A percentile compares a stretch with the other conserved stretches of the same genome.
Conservation (phyloP, 768 basidiomycete genomes). For the Leucosporidium creatinivorum region DNA sequence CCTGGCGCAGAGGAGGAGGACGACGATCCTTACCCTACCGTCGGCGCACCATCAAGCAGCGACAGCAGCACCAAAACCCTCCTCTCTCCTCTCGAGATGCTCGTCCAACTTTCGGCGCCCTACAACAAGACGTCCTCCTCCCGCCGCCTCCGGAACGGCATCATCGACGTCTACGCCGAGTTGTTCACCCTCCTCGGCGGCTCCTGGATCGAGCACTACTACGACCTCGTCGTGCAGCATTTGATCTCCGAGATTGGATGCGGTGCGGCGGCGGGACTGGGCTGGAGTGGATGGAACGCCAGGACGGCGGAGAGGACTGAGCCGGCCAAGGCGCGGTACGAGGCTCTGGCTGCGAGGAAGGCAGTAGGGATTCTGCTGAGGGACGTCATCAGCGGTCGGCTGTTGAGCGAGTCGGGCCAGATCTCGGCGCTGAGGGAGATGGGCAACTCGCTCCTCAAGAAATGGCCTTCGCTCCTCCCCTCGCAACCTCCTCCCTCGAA, state of each 20-base stretch:
- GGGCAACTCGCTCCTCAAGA: conserved; percentile 68
- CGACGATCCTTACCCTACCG: conserved; percentile 51
- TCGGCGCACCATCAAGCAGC: conserved; percentile 45
- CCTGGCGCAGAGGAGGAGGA: conserved; percentile 43
- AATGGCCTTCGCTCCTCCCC: conserved; percentile 90
- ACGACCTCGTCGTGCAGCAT: conserved; percentile 68
- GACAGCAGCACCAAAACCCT: conserved; percentile 61
- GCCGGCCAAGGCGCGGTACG: conserved; percentile 56
- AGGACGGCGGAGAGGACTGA: conserved; percentile 38
- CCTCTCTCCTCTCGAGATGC: conserved; percentile 68
- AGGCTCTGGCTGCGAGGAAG: conserved; percentile 62
- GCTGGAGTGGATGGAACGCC: conserved; percentile 29
- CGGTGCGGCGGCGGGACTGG: conserved; percentile 25
- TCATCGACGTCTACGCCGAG: conserved; percentile 81
- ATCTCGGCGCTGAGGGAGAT: conserved; percentile 84
- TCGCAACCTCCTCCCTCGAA: conserved; percentile 65
- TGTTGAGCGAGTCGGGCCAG: conserved; percentile 89
- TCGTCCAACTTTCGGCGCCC: conserved; percentile 64
- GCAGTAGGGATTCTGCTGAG: conserved; percentile 69
- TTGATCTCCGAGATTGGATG: conserved; percentile 44
- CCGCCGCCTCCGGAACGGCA: conserved; percentile 68
- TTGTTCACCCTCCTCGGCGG: conserved; percentile 68
- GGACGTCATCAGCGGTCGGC: conserved; percentile 77
- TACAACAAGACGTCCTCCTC: conserved; percentile 68
- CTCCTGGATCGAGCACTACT: conserved; percentile 72